Conservation (phyloP, 352 stramenopile genomes). For the Globisporangium megalacanthum region DNA sequence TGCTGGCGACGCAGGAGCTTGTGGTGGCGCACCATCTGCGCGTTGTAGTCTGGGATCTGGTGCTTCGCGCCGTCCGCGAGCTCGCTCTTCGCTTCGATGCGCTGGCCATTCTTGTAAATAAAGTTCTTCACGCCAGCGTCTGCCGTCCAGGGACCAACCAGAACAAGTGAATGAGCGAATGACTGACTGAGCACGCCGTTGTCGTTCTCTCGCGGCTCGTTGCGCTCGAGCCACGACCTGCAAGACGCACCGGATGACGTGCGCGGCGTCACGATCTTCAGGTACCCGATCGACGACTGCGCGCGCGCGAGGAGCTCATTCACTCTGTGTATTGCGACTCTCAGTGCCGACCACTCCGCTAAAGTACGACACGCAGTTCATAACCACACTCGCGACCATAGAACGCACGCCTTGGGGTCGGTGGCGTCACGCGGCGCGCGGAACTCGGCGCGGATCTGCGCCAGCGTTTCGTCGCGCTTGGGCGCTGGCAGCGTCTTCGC, state of each 20-base stretch:
- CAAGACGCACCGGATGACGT: conserved; percentile 35
- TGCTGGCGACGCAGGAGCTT: conserved; percentile 77
- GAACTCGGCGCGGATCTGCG: conserved; percentile 77
- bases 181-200: too few species aligned
- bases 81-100: conserved; percentile 37
- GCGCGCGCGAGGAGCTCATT: conserved; percentile 64
- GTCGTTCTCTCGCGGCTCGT: too few species aligned
- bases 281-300: conserved; percentile 75
- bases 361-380: background rate
- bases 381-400: background rate
- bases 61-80: conserved; percentile 56
- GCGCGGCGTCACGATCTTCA: conserved; percentile 85
- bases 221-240: background rate
- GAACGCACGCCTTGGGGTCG: conserved; percentile 61
- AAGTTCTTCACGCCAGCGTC: conserved; percentile 69
- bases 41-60: conserved; percentile 69
- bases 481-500: conserved; percentile 65
- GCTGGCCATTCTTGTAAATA: conserved; percentile 79
- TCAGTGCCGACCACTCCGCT: too few species aligned
- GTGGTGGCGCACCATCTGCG: conserved; percentile 63
- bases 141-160: conserved; percentile 7
- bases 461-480: conserved; percentile 59
- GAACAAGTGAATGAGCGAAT: background rate
- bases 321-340: conserved; percentile 39
- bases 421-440: conserved; percentile 47